Base-by-base conservation (phyloP, 345 rosid genomes). In the Arabidopsis suecica region DNA sequence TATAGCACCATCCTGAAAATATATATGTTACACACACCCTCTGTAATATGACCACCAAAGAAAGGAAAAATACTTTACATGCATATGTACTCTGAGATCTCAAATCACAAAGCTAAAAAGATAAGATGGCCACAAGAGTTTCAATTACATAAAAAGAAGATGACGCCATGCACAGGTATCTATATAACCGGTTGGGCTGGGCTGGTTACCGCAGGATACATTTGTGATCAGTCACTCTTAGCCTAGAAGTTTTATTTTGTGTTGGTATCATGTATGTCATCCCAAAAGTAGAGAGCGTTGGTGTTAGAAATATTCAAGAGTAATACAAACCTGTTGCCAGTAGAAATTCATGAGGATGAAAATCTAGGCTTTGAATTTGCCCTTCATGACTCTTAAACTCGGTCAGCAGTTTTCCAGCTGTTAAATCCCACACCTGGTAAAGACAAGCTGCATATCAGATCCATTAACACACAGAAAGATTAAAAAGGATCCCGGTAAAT, bases 361-460 rank as follows among this genome's bases (percentile, higher is more conserved):
- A 96, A 85, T 96, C 99, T 75, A 96, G 85, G 86, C 98, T 88
- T 82, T 89, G 93, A 86, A 93, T 81, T 78, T 87, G 98, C 71
- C 99, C 98, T 68, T 96, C 99, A 50, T 93, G 98, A 81, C 70
- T 64, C 83, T 93, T 96, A 83, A 96, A 93, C 77, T 96, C 98
- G 40, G 89, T 91, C 86, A 93, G 77, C 68, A 93, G 69, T 80
- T 96, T 96, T 79, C 99, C 99, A 76, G 99, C 99, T 60, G 99
- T 95, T 83, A 96, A 84, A 83, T 96, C 99, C 99, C 99, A 96
- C 11, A 96, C 87, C 99, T 96, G 82, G 79, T 69, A 12, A 57
- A 65, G 51, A 32, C 54, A 66, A 59, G 48, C 68, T 62, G 20
- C 44, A 69, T 55, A 54, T 78, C 51, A 69, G 75, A 25, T 54